Percentiles rank a stretch among this genome's conserved stretches.
Conservation (phyloP, 805 yeast species). For the Monosporozyma siamensis region DNA sequence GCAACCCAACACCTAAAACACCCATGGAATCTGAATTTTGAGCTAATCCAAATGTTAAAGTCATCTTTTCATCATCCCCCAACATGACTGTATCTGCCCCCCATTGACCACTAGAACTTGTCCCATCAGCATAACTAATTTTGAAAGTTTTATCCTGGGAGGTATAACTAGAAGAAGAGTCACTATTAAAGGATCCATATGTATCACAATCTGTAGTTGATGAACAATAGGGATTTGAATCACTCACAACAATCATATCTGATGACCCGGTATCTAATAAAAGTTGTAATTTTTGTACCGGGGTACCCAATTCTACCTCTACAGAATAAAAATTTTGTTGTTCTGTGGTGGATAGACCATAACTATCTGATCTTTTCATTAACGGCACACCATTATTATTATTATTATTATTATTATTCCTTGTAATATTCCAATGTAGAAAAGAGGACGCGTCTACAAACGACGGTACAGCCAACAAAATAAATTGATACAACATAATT, state of each 20-base stretch:
- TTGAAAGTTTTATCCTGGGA: conserved; percentile 31
- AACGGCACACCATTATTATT: too few relatives aligned
- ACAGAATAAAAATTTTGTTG: conserved; percentile 36
- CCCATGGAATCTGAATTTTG: conserved; percentile 55
- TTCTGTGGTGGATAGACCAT: background rate
- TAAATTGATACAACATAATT: background rate
- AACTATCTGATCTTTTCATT: too few relatives aligned
- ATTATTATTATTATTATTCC: background rate
- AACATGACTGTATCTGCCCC: conserved; percentile 48
- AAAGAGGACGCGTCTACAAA: background rate
- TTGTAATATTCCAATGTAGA: background rate
- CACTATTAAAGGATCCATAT: conserved; percentile 16
- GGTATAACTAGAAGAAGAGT: conserved; percentile 17
- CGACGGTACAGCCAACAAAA: background rate
- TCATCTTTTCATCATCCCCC: conserved; percentile 30
- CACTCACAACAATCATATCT: conserved; percentile 47
- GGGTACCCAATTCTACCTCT: conserved; percentile 45
- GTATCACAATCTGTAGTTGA: conserved; percentile 13
- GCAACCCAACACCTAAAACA: conserved; percentile 47
- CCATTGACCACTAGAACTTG: conserved; percentile 36
- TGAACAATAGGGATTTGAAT: conserved; percentile 29
- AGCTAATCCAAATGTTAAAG: conserved; percentile 67
- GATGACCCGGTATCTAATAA: conserved; percentile 71
- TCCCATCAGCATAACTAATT: conserved; percentile 45
- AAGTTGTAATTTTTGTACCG: conserved; percentile 44